Conservation (phyloP, 2,329 filamentous ascomycete species). For the Cordyceps cateniannulata region DNA sequence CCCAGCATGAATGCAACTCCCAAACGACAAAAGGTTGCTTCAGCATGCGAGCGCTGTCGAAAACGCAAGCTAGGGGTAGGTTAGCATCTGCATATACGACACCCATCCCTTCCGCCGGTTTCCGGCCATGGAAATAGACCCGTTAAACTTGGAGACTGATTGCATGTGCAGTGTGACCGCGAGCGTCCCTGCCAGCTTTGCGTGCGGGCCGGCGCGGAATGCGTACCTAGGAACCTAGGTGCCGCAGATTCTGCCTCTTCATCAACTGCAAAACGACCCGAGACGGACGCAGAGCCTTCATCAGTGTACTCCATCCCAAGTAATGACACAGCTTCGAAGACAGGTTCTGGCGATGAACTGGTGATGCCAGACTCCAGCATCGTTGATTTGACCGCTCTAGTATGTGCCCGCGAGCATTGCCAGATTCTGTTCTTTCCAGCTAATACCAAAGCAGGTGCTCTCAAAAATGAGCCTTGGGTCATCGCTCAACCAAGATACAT, state of each 20-base stretch:
- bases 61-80: constrained; percentile 11
- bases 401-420: neutral
- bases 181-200: constrained; percentile 12
- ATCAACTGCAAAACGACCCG: neutral
- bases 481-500: constrained; percentile 2
- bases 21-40: constrained; percentile 13
- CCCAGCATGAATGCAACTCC: constrained; percentile 3
- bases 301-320: neutral
- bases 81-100: neutral
- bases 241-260: no score
- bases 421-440: neutral
- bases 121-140: neutral
- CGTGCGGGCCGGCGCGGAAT: constrained; percentile 10
- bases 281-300: neutral
- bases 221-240: neutral
- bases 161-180: constrained; percentile 1
- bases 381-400: constrained; percentile 7
- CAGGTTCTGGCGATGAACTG: neutral
- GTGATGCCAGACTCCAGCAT: constrained; percentile 12
- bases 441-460: neutral
- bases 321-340: neutral
- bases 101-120: neutral
- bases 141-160: neutral
- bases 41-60: constrained; percentile 11
- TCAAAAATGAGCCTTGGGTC: constrained; percentile 10